Base-by-base conservation (phyloP, 2,329 filamentous ascomycete genomes). In the Talaromyces sp. region DNA sequence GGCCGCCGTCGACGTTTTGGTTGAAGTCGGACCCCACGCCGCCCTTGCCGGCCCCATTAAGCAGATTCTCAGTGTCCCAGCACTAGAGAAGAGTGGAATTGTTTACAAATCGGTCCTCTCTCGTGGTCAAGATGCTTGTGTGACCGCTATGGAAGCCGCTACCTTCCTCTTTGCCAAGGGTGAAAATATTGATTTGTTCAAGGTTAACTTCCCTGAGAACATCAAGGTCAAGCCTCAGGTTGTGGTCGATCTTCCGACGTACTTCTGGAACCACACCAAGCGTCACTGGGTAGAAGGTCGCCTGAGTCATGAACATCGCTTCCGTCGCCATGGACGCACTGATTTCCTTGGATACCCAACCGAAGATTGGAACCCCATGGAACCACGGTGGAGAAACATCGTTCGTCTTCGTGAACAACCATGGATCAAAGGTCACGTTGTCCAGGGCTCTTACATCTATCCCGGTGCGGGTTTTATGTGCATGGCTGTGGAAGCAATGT, bases 391-490 rank as follows among this genome's bases (percentile, higher is more conserved):
- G 57, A 27, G 50, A 14, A 38, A 58, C 6, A 43, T 58, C 4
- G 32, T 58, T 21, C 31, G 50, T 1, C 13, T 46, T 3, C 54
- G 56, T 2, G 73, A 77, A 55, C 62, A 73, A 5, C 66, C 71
- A 1, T 77, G 74, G 75, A 58, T 77, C 4, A 38, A 29, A 2
- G 70, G 69, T 49, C 74, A 77, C 49, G 64, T 66, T 29, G 60
- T 77, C 2, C 71, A 74, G 50, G 66, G 66, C 0, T 67, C 71
- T 46, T 64, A 68, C 9, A 63, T 73, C 8, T 72, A 71, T 43
- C 71, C 72, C 4, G 70, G 65, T 7, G 68, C 70, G 3, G 72
- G 67, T 0, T 73, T 68, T 43, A 58, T 72, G 4, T 64, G 62
- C 1, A 69, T 70, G 35, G 70, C 69, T 3, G 59, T 70, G 0